Evolutionary conservation across 371 early-diverging fungal genomes (phyloP), one percentile per base, ranked within the genome.

Genomic region (Mortierella sp.): DNA sequence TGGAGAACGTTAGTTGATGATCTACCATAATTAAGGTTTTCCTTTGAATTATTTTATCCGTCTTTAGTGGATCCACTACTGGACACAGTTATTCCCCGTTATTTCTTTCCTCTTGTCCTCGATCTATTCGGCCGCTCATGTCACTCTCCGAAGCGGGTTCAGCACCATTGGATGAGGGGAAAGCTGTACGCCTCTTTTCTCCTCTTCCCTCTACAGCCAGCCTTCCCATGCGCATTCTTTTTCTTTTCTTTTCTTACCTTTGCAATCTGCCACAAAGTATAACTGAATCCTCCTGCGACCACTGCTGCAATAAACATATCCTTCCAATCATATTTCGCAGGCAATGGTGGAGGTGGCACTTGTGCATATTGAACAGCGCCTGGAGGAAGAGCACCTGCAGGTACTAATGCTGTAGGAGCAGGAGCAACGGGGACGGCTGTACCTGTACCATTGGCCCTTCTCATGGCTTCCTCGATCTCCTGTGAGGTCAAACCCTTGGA

Each of bases 381-480:
- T 61, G 77, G 70, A 32, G 67, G 69, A 9, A 73, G 13, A 10
- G 43, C 43, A 10, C 7, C 68, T 15, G 83, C 68, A 55, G 85
- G 28, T 28, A 28, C 28, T 28, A 28, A 28, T 1, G 28, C 59
- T 50, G 84, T 55, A 15, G 32, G 57, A 24, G 74, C 41, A 58
- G 65, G 33, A 38, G 86, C 47, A 28, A 28, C 28, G 28, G 28
- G 28, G n/a, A 86, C 38, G 41, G 80, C 57, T 16, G 73, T 43
- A 7, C 70, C 58, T 47, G 86, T 84, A 28, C 87, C 88, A 66
- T 85, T 88, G 13, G 88, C 89, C 45, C 92, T 88, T 24, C 87
- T 81, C 84, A 99, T 86, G 13, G 99, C 99, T 62, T 90, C 93
- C 71, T 97, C 94, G 72, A 99, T 97, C 85, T 99, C 99, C 21